A percentile compares a stretch with the other conserved stretches of the same genome.
Conservation (phyloP, 1,284 basidiomycete species). For the Farysia itapuensis region DNA sequence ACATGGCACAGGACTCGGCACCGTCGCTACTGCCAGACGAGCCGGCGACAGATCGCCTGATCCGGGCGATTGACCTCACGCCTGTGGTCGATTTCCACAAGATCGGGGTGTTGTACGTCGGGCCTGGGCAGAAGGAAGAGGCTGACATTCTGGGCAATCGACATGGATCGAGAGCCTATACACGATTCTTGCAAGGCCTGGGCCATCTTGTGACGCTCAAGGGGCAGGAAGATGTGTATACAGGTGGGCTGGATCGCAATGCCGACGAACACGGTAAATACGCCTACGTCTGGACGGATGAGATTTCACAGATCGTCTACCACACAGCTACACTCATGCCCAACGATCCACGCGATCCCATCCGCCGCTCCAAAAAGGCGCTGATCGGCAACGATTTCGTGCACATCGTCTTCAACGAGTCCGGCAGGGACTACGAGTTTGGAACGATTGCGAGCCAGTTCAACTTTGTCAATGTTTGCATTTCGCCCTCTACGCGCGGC, state of each 20-base stretch:
- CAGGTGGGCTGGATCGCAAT: conserved; percentile 83
- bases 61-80: conserved; percentile 77
- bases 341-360: conserved; percentile 46
- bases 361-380: conserved; percentile 49
- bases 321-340: conserved; percentile 99
- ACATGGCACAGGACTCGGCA: conserved; percentile 55
- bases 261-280: conserved; percentile 71
- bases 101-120: conserved; percentile 94
- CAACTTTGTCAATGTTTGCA: conserved; percentile 96
- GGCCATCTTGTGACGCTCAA: conserved; percentile 87
- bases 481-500: conserved; percentile 62
- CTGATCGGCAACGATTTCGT: conserved; percentile 60
- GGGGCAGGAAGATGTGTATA: conserved; percentile 79
- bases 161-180: conserved; percentile 91
- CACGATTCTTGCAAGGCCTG: conserved; percentile 84
- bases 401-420: conserved; percentile 86
- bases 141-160: conserved; percentile 84
- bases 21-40: conserved; percentile 63
- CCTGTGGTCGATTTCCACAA: conserved; percentile 98
- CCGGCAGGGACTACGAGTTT: conserved; percentile 70
- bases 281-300: conserved; percentile 95
- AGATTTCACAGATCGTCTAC: conserved; percentile 91
- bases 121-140: conserved; percentile 83
- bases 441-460: conserved; percentile 89
- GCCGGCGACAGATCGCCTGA: conserved; percentile 67